Percentiles rank a stretch among this genome's conserved stretches.
These are phyloP conservation scores for Beta lomatogona DNA, from an alignment of 179 eudicot genomes.

Conservation along the genomic window DNA sequence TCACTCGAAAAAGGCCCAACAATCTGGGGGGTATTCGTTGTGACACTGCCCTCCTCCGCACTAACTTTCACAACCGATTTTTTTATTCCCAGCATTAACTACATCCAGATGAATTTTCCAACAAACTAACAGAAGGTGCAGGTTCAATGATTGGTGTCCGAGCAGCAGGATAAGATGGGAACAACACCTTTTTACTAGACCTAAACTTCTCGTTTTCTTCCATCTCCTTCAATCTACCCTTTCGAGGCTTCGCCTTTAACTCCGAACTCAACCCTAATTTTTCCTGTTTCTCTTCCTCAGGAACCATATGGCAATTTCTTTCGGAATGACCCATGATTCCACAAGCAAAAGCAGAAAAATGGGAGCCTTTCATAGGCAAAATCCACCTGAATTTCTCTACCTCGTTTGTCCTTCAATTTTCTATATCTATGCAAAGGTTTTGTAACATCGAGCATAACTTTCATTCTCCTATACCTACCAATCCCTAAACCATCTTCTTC, in stretches of 20 bases:
- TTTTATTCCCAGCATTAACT: no score
- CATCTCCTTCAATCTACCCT: neutral
- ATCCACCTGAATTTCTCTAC: neutral
- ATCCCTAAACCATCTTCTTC: neutral
- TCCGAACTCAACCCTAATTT: neutral
- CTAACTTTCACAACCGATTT: no score
- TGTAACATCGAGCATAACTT: neutral
- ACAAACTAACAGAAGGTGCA: no score
- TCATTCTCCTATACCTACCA: neutral
- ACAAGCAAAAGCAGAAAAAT: neutral
- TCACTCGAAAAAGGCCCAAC: no score
- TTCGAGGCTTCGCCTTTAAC: neutral
- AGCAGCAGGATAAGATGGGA: no score
- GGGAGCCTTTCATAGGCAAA: neutral
- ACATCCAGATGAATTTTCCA: no score
- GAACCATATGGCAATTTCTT: neutral
- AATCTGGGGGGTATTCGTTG: no score
- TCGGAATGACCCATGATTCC: neutral
- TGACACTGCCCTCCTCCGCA: no score
- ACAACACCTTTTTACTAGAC: no score
- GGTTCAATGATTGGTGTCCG: no score
- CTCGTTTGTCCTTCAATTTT: neutral
- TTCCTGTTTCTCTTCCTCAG: neutral
- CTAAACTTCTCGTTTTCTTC: neutral
- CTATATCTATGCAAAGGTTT: no score